A percentile compares a stretch with the other conserved stretches of the same genome.
These are phyloP conservation scores for Trametes cubensis DNA, from an alignment of 768 basidiomycete genomes.

Conservation along the genomic window DNA sequence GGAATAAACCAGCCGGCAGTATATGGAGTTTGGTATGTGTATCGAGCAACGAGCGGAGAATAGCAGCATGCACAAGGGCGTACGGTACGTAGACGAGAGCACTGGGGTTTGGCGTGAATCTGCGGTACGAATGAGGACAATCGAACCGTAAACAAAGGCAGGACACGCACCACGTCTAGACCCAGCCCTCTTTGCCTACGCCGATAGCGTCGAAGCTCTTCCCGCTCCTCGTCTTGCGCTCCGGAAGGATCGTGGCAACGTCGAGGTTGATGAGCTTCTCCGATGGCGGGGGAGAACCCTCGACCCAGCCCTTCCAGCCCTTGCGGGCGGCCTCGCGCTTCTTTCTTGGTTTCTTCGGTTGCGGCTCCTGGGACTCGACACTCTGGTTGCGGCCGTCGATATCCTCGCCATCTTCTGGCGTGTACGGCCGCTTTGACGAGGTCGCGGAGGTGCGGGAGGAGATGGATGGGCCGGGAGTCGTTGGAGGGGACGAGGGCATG, in stretches of 20 bases:
- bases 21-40: slow-evolving; percentile 20
- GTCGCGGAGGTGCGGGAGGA: slow-evolving; percentile 75
- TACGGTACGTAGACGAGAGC: slow-evolving; percentile 13
- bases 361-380: slow-evolving; percentile 30
- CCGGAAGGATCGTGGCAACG: slow-evolving; percentile 66
- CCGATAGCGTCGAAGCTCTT: slow-evolving; percentile 84
- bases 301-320: slow-evolving; percentile 92
- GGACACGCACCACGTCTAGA: slow-evolving; percentile 46
- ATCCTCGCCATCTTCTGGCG: slow-evolving; percentile 65
- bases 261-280: slow-evolving; percentile 84
- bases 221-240: slow-evolving; percentile 79
- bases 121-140: slow-evolving; percentile 39
- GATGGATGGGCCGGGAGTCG: slow-evolving; percentile 75
- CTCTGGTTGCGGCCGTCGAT: slow-evolving; percentile 31
- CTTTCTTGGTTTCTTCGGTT: slow-evolving; percentile 43
- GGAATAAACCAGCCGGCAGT: slow-evolving; percentile 20
- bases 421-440: slow-evolving; percentile 79
- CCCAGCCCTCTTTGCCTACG: slow-evolving; percentile 77
- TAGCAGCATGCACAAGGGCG: slow-evolving; percentile 6
- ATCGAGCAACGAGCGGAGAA: slow-evolving; percentile 1
- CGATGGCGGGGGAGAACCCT: slow-evolving; percentile 80
- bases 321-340: slow-evolving; percentile 68
- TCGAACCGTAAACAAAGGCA: slow-evolving; percentile 50
- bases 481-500: slow-evolving; percentile 63
- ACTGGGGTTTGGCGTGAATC: slow-evolving; percentile 2